These are phyloP conservation scores for Heliamphora exappendiculata DNA, from an alignment of 148 eudicot species.

Conservation along the genomic window DNA sequence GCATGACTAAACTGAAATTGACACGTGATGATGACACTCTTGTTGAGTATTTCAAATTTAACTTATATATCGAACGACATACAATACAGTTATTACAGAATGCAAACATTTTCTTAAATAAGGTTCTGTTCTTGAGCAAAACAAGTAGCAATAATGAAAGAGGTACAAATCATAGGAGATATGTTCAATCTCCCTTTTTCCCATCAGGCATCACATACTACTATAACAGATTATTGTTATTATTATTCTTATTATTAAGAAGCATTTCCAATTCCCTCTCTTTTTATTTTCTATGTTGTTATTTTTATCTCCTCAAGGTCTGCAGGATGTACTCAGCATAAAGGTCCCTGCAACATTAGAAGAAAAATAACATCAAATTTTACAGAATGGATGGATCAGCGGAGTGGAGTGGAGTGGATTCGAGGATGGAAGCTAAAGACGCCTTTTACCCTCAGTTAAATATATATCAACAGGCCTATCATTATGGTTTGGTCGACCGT, in stretches of 20 bases:
- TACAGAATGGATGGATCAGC: too few species aligned
- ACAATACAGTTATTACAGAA: neutral
- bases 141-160: neutral
- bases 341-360: slow-evolving; percentile 41
- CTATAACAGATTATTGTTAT: neutral
- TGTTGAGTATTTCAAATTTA: neutral
- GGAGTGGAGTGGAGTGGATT: neutral
- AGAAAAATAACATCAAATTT: too few species aligned
- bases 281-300: too few species aligned
- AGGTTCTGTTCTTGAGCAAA: neutral
- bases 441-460: neutral
- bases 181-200: neutral
- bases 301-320: slow-evolving; percentile 47
- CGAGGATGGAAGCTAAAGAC: neutral
- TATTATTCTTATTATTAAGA: too few species aligned
- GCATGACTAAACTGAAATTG: neutral
- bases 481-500: too few species aligned
- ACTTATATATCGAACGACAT: neutral
- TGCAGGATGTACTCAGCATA: slow-evolving; percentile 59
- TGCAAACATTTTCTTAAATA: neutral
- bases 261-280: neutral
- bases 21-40: neutral
- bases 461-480: neutral
- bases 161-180: neutral
- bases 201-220: neutral